A percentile compares a stretch with the other conserved stretches of the same genome.
Evolutionary conservation across 805 yeast species (phyloP).

Genomic region (Yarrowia sp.): DNA sequence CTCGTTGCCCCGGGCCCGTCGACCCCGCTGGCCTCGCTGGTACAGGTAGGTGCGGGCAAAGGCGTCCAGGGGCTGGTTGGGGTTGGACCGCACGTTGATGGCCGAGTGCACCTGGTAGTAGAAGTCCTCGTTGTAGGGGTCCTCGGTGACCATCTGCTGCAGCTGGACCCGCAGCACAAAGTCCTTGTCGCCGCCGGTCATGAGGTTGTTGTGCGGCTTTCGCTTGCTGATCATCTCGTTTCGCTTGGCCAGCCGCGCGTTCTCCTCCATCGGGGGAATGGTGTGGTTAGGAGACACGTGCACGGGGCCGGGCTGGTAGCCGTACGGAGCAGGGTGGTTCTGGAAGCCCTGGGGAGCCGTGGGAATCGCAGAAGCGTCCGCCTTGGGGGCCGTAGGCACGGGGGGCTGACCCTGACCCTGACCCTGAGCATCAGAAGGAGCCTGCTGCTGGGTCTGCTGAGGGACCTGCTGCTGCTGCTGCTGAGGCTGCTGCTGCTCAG

Average conservation of each 20-base stretch:
- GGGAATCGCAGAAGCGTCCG: neutral
- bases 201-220: slow-evolving; percentile 75
- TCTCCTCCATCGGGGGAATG: slow-evolving; percentile 32
- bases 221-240: slow-evolving; percentile 37
- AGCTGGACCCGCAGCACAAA: slow-evolving; percentile 92
- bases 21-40: slow-evolving; percentile 84
- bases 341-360: slow-evolving; percentile 28
- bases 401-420: slow-evolving; percentile 8
- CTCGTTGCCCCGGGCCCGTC: slow-evolving; percentile 55
- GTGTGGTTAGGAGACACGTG: slow-evolving; percentile 35
- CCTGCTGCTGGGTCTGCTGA: slow-evolving; percentile 43
- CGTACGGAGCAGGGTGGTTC: slow-evolving; percentile 1
- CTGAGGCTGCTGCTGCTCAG: too few relatives aligned
- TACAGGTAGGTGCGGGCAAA: slow-evolving; percentile 92
- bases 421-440: slow-evolving; percentile 44
- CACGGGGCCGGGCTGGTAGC: slow-evolving; percentile 25
- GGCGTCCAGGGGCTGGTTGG: slow-evolving; percentile 67
- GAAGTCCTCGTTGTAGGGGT: slow-evolving; percentile 96
- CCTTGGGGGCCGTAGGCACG: slow-evolving; percentile 21
- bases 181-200: slow-evolving; percentile 97
- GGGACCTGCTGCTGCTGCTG: too few relatives aligned
- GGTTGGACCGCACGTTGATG: slow-evolving; percentile 65
- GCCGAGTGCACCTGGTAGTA: slow-evolving; percentile 91
- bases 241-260: slow-evolving; percentile 32
- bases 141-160: slow-evolving; percentile 94